These are phyloP conservation scores for Lineolata rhizophorae DNA, from an alignment of 495 filamentous ascomycete species.

Conservation along the genomic window DNA sequence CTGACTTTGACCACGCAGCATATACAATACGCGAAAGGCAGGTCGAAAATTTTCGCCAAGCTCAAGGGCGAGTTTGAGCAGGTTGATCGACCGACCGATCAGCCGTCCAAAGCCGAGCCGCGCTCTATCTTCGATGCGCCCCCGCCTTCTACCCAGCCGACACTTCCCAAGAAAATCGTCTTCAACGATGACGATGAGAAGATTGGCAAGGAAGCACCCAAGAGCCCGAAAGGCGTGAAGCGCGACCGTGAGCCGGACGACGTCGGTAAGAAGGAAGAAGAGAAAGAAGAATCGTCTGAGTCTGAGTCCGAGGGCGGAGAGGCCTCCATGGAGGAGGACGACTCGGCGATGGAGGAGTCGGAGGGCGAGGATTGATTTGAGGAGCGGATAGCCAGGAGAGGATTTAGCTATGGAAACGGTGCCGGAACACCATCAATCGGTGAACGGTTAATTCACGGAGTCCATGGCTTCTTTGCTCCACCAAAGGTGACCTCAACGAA, in stretches of 20 bases:
- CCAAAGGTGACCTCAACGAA: constrained; percentile 2
- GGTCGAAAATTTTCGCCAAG: constrained; percentile 68
- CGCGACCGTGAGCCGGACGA: constrained; percentile 3
- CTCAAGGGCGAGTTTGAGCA: constrained; percentile 67
- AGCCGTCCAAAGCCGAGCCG: too few species aligned
- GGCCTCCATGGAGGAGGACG: constrained; percentile 14
- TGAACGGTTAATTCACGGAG: neutral
- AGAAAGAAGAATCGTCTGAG: constrained; percentile 8
- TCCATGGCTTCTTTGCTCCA: neutral
- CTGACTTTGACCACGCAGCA: constrained; percentile 26
- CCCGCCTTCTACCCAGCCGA: too few species aligned
- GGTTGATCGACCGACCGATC: too few species aligned
- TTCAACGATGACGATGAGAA: neutral
- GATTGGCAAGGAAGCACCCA: constrained; percentile 1
- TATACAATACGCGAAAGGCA: constrained; percentile 72
- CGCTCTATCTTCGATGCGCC: too few species aligned
- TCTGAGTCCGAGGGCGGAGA: constrained; percentile 1
- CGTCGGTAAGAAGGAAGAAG: constrained; percentile 11
- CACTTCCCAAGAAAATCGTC: constrained; percentile 12
- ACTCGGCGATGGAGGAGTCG: constrained; percentile 5
- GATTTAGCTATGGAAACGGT: constrained; percentile 6
- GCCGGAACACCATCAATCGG: neutral
- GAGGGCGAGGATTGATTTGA: constrained; percentile 10
- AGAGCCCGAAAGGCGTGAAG: constrained; percentile 14
- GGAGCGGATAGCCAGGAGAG: constrained; percentile 17